Percentiles rank a stretch among this genome's conserved stretches.
Conservation (phyloP, 2,329 filamentous ascomycete genomes). For the Aphanocladium album region DNA sequence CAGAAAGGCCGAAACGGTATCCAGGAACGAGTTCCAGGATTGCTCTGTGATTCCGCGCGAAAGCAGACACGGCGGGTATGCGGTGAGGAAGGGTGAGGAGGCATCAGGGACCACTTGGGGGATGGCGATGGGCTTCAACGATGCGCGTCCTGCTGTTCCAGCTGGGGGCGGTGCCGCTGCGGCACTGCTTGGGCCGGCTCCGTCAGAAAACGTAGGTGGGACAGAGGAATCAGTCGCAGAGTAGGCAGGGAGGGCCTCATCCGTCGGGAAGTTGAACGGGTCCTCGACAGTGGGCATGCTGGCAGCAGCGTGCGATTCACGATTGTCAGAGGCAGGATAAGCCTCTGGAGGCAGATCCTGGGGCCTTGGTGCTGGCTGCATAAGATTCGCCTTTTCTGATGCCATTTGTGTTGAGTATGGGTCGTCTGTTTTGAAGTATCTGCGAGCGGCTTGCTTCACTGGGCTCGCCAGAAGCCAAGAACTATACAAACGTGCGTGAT, state of each 20-base stretch:
- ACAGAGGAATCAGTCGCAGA: neutral
- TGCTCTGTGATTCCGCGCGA: conserved; percentile 30
- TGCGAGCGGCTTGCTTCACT: neutral
- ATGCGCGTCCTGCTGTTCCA: neutral
- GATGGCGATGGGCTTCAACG: conserved; percentile 32
- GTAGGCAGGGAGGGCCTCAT: conserved; percentile 27
- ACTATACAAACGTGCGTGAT: neutral
- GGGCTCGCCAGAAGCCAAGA: neutral
- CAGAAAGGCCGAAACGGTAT: conserved; percentile 42
- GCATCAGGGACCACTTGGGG: conserved; percentile 32
- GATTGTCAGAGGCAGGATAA: neutral
- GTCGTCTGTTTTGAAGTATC: neutral
- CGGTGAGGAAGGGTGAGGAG: conserved; percentile 34
- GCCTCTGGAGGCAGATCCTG: conserved; percentile 10
- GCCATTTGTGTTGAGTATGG: neutral
- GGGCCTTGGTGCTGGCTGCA: neutral
- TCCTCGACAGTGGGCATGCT: conserved; percentile 26
- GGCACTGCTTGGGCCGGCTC: conserved; percentile 5
- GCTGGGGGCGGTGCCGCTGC: conserved; percentile 3
- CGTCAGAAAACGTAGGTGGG: neutral
- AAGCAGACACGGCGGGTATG: conserved; percentile 35
- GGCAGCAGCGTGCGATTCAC: neutral
- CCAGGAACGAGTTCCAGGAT: conserved; percentile 31
- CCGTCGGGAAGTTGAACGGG: conserved; percentile 37
- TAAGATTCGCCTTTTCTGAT: conserved; percentile 1